Evolutionary conservation across 2,329 filamentous ascomycete species (phyloP).

Genomic region (Ophiobolus disseminans): DNA sequence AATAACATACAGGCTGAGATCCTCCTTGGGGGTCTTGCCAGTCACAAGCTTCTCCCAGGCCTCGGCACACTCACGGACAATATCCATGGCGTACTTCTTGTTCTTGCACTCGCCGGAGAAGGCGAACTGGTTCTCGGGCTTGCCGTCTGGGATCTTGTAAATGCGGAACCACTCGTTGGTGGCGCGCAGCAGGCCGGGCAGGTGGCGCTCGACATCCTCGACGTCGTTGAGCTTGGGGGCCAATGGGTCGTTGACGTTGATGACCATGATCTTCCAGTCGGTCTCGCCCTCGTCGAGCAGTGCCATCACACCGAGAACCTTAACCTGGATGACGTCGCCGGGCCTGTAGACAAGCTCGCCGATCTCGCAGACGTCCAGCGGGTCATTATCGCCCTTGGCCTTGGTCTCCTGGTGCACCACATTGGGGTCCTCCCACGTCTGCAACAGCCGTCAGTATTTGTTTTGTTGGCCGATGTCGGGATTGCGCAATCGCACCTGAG

Average conservation of each 20-base stretch:
- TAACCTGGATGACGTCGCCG: conserved; percentile 99
- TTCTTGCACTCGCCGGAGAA: conserved; percentile 99
- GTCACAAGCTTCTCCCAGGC: conserved; percentile 96
- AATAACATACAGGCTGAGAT: conserved; percentile 79
- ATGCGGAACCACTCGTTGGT: conserved; percentile 99
- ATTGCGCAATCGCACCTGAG: conserved; percentile 70
- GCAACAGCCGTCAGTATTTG: conserved; percentile 37
- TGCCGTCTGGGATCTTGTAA: conserved; percentile 99
- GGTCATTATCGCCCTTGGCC: conserved; percentile 99
- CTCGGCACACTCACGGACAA: conserved; percentile 94
- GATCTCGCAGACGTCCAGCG: conserved; percentile 99
- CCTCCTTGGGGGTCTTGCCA: conserved; percentile 81
- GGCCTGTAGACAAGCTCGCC: conserved; percentile 96
- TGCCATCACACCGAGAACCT: conserved; percentile 99
- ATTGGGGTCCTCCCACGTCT: conserved; percentile 99
- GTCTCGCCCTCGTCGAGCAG: conserved; percentile 99
- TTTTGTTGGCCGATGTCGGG: conserved; percentile 35
- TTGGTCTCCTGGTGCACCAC: conserved; percentile 97
- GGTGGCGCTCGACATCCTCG: conserved; percentile 98
- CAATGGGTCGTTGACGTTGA: conserved; percentile 96
- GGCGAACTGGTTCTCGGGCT: conserved; percentile 99
- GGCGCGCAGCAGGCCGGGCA: conserved; percentile 93
- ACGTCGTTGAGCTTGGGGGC: conserved; percentile 97
- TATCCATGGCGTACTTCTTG: conserved; percentile 96
- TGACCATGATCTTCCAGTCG: conserved; percentile 99